phyloP scores from a whole-genome alignment of 2,329 filamentous ascomycete species.

The Neonectria magnoliae region DNA sequence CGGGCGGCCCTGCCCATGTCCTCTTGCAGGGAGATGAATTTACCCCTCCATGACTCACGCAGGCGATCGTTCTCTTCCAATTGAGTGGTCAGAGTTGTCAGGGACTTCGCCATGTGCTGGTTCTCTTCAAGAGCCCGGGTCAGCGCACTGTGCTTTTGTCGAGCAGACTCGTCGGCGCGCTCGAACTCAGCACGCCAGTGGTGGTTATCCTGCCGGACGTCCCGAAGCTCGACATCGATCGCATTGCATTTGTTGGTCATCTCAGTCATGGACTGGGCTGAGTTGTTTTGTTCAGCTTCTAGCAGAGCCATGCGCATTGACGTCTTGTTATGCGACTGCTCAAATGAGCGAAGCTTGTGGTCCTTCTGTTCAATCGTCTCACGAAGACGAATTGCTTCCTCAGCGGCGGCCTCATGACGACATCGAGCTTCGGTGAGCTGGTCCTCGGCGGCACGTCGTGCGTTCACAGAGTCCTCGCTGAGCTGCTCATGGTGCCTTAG shows the following conservation, averaged over 20 bases:
- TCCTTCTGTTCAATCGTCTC: slow-evolving; percentile 75
- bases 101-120: slow-evolving; percentile 77
- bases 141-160: slow-evolving; percentile 61
- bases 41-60: slow-evolving; percentile 83
- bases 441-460: slow-evolving; percentile 76
- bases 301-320: slow-evolving; percentile 72
- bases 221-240: slow-evolving; percentile 65
- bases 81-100: slow-evolving; percentile 79
- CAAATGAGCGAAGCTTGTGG: slow-evolving; percentile 69
- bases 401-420: slow-evolving; percentile 73
- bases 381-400: slow-evolving; percentile 75
- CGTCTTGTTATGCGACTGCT: slow-evolving; percentile 64
- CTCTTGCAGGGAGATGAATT: slow-evolving; percentile 85
- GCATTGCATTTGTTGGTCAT: slow-evolving; percentile 64
- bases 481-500: slow-evolving; percentile 71
- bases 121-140: slow-evolving; percentile 66
- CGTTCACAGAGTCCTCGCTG: slow-evolving; percentile 70
- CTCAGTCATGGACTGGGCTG: slow-evolving; percentile 64
- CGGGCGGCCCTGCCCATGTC: slow-evolving; percentile 84
- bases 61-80: slow-evolving; percentile 87
- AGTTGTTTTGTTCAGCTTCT: slow-evolving; percentile 71
- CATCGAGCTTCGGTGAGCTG: slow-evolving; percentile 77
- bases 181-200: slow-evolving; percentile 72
- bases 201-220: slow-evolving; percentile 65
- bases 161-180: slow-evolving; percentile 62